Conservation (phyloP, 495 filamentous ascomycete genomes). For the Annulohypoxylon stygium region DNA sequence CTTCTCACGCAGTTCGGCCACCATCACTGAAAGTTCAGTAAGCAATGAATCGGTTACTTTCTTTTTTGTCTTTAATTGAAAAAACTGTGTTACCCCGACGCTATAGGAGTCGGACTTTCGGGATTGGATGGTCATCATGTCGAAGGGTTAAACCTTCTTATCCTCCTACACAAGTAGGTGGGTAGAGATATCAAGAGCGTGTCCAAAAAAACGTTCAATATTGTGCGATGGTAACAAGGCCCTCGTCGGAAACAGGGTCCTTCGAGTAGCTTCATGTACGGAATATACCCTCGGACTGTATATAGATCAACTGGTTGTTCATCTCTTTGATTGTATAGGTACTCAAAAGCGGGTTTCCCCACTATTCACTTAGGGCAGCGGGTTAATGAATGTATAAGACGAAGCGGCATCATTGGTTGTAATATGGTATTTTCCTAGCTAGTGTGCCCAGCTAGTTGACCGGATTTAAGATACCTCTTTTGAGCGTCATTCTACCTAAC, state of each 20-base stretch:
- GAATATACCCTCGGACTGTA: slow-evolving; percentile 45
- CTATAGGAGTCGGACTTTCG: slow-evolving; percentile 38
- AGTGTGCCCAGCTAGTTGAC: not conserved
- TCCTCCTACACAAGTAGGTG: not conserved
- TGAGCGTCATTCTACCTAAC: not conserved
- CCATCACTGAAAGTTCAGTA: slow-evolving; percentile 70
- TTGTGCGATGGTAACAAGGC: slow-evolving; percentile 24
- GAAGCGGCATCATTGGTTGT: not conserved
- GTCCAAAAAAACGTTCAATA: slow-evolving; percentile 21
- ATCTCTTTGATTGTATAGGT: slow-evolving; percentile 7
- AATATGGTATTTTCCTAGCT: slow-evolving; percentile 7
- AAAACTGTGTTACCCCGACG: slow-evolving; percentile 32
- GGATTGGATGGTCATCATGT: slow-evolving; percentile 27
- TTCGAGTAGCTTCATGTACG: slow-evolving; percentile 29
- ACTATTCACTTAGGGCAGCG: not conserved
- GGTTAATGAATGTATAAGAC: slow-evolving; percentile 8
- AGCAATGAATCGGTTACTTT: slow-evolving; percentile 13
- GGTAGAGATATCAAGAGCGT: slow-evolving; percentile 4
- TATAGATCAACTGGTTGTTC: slow-evolving; percentile 29
- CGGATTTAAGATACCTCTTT: not conserved
- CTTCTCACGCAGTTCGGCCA: slow-evolving; percentile 92
- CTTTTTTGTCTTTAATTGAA: slow-evolving; percentile 15
- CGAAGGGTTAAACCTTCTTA: slow-evolving; percentile 13
- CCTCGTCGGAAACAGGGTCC: slow-evolving; percentile 9
- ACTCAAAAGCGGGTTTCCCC: slow-evolving; percentile 15